A percentile compares a stretch with the other conserved stretches of the same genome.
Conservation (phyloP, 352 stramenopile species). For the Phytophthora megakarya region DNA sequence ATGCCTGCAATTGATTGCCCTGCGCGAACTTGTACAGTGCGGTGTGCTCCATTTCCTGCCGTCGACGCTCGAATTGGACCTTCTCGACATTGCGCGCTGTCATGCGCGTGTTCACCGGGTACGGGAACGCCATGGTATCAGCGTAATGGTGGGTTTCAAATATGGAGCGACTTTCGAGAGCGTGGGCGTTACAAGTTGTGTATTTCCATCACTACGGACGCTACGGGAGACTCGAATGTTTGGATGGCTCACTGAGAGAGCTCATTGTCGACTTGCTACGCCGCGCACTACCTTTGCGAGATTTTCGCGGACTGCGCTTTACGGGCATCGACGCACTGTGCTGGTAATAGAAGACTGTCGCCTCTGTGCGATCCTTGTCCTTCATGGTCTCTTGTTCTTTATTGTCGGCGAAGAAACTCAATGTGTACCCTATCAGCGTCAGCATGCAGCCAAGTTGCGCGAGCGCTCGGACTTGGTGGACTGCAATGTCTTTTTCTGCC, state of each 20-base stretch:
- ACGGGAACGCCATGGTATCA: slow-evolving; percentile 58
- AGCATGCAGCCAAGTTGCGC: slow-evolving; percentile 63
- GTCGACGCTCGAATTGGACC: slow-evolving; percentile 60
- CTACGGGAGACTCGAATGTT: slow-evolving; percentile 21
- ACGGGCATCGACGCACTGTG: slow-evolving; percentile 29
- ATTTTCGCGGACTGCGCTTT: slow-evolving; percentile 18
- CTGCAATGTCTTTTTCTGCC: slow-evolving; percentile 48
- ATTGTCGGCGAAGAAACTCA: slow-evolving; percentile 68
- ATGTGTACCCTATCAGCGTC: slow-evolving; percentile 53
- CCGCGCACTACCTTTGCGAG: slow-evolving; percentile 18
- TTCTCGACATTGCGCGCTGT: slow-evolving; percentile 68
- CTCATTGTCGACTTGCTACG: slow-evolving; percentile 30
- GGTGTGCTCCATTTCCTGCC: slow-evolving; percentile 61
- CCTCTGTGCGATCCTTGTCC: slow-evolving; percentile 32
- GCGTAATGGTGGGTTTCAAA: slow-evolving; percentile 10
- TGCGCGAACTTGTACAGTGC: slow-evolving; percentile 60
- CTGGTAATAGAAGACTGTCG: slow-evolving; percentile 29
- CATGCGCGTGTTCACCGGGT: slow-evolving; percentile 61
- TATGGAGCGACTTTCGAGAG: neutral
- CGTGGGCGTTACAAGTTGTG: slow-evolving; percentile 7
- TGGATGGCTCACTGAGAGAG: slow-evolving; percentile 28
- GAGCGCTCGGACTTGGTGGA: slow-evolving; percentile 63
- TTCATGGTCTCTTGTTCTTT: slow-evolving; percentile 39
- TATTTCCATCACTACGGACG: slow-evolving; percentile 17
- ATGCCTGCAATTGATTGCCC: slow-evolving; percentile 60